phyloP scores from a whole-genome alignment of 2,329 filamentous ascomycete genomes.

The Diaporthe humulicola region DNA sequence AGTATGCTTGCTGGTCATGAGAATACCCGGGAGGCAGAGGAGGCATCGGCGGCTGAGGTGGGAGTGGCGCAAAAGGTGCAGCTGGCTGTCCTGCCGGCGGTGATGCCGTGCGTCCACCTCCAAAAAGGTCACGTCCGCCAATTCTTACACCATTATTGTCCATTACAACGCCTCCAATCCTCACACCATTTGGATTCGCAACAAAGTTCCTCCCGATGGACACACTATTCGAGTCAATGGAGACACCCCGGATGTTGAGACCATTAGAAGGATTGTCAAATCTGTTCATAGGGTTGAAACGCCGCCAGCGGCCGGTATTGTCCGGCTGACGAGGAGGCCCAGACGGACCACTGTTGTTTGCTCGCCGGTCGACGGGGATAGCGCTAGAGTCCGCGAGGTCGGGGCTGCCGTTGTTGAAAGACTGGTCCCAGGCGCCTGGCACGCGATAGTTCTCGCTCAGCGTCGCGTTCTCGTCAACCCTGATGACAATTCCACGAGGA shows the following conservation, averaged over 20 bases:
- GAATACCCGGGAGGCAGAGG: slow-evolving; percentile 15
- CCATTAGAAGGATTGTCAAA: slow-evolving; percentile 41
- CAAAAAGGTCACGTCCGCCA: slow-evolving; percentile 31
- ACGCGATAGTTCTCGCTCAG: slow-evolving; percentile 42
- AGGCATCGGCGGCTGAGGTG: slow-evolving; percentile 23
- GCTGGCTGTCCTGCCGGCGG: neutral
- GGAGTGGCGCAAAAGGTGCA: neutral
- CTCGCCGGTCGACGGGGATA: slow-evolving; percentile 13
- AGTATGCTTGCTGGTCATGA: slow-evolving; percentile 6
- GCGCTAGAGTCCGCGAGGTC: neutral
- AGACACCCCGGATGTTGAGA: slow-evolving; percentile 55
- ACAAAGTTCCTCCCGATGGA: slow-evolving; percentile 58
- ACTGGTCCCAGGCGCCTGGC: slow-evolving; percentile 51
- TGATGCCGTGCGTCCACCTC: neutral
- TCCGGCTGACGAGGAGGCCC: slow-evolving; percentile 29
- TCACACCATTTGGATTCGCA: slow-evolving; percentile 59
- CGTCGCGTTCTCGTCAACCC: slow-evolving; percentile 44
- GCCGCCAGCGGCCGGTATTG: slow-evolving; percentile 35
- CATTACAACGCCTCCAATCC: slow-evolving; percentile 59
- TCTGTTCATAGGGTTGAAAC: slow-evolving; percentile 41
- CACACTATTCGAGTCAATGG: slow-evolving; percentile 58
- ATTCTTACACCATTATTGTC: slow-evolving; percentile 55
- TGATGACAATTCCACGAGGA: slow-evolving; percentile 62
- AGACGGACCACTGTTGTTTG: slow-evolving; percentile 25
- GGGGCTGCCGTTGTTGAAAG: slow-evolving; percentile 45